Base-by-base conservation (phyloP, 176 grass and related monocot species). In the Juncus inflexus region DNA sequence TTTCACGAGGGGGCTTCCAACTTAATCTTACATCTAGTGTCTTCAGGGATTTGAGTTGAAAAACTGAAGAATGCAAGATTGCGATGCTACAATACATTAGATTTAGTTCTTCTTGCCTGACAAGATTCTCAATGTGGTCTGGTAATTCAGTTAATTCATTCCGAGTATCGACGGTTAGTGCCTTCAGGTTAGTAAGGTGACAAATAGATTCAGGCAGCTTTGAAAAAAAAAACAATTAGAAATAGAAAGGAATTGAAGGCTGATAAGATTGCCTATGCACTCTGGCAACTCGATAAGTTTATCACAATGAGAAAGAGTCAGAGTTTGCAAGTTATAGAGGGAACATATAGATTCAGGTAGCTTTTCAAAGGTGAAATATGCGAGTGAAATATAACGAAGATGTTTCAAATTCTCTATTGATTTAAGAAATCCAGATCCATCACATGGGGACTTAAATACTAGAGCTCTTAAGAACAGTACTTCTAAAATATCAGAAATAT, bases 231-330 rank as follows among this genome's bases (percentile, higher is more conserved):
- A 47, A 47, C 43, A 47, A 6, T 1, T 0, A 5, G 43, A 61
- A 61, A 73, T 12, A 43, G 38, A 4, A 63, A 75, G 58, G 42
- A 63, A 61, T 39, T 11, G 58, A 4, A 75, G 16, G 11, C 40
- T 63, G 6, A 64, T 40, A 53, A 79, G 76, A 38, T 79, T 70
- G 12, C 55, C 76, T 3, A 79, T 72, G 37, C n/a, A n/a, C 54
- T 61, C 10, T 9, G 65, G 10, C 35, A 79, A 71, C 7, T 79
- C 9, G 16, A 0, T 3, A 2, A 56, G 58, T 38, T 12, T 7
- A 7, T 1, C 0, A 35, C 7, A 53, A 9, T 35, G 3, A 15
- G 15, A 3, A 9, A 62, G 58, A 71, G 6, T 45, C 4, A 62
- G 40, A 14, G 4, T 63, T 41, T 62, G 56, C 41, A 71, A 41